Evolutionary conservation across 2,329 filamentous ascomycete genomes (phyloP).

Genomic region (Metarhizium robertsii): DNA sequence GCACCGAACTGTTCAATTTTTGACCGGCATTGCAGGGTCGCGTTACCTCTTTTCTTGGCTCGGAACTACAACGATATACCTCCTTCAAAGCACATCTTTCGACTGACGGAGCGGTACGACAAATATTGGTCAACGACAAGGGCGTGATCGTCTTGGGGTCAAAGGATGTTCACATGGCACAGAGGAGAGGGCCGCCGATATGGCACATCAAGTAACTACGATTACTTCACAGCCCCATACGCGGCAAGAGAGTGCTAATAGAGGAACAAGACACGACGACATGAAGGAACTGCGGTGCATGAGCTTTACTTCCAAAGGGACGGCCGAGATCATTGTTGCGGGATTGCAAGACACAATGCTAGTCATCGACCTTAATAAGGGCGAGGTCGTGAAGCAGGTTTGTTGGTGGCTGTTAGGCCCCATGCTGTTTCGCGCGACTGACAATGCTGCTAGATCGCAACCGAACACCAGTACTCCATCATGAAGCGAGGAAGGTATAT

Average conservation of each 20-base stretch:
- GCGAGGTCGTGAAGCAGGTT: conserved; percentile 60
- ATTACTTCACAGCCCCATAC: not conserved
- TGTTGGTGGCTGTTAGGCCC: conserved; percentile 1
- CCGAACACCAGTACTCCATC: conserved; percentile 72
- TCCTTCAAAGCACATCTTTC: conserved; percentile 73
- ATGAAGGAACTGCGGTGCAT: conserved; percentile 90
- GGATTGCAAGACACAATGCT: conserved; percentile 84
- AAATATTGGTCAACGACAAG: conserved; percentile 84
- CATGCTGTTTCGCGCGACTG: conserved; percentile 12
- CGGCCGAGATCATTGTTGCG: conserved; percentile 75
- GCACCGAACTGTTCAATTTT: not conserved
- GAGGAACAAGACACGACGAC: conserved; percentile 47
- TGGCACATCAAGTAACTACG: conserved; percentile 69
- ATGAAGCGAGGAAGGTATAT: conserved; percentile 90
- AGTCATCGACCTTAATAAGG: conserved; percentile 60
- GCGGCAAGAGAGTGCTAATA: conserved; percentile 10
- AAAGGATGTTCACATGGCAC: conserved; percentile 81
- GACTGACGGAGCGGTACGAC: conserved; percentile 70
- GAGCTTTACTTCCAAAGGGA: conserved; percentile 85
- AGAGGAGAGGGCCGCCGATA: conserved; percentile 68
- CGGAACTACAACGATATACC: conserved; percentile 80
- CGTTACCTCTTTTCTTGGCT: conserved; percentile 79
- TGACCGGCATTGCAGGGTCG: conserved; percentile 55
- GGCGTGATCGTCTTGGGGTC: conserved; percentile 80
- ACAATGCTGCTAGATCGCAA: conserved; percentile 23